Conservation (phyloP, 768 basidiomycete genomes). For the Sarcomyxa edulis region DNA sequence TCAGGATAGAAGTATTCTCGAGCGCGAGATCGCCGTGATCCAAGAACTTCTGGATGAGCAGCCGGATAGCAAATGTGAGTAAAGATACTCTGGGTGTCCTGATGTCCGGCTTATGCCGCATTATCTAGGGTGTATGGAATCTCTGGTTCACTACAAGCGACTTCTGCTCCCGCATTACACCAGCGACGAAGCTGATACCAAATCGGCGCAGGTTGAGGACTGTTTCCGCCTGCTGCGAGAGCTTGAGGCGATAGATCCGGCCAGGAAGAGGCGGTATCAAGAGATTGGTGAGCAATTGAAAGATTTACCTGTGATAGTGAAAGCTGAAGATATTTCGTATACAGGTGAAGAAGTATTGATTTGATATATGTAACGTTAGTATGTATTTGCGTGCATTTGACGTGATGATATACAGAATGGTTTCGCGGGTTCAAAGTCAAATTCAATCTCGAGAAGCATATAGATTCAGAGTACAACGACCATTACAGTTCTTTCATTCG, state of each 20-base stretch:
- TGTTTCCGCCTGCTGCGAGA: conserved; percentile 49
- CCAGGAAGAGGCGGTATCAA: conserved; percentile 61
- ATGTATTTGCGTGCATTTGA: too few relatives aligned
- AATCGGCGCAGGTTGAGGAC: conserved; percentile 29
- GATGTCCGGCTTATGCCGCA: conserved; percentile 1
- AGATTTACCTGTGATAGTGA: neutral
- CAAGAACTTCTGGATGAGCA: conserved; percentile 83
- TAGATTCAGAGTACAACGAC: too few relatives aligned
- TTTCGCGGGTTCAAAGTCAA: too few relatives aligned
- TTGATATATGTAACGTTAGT: too few relatives aligned
- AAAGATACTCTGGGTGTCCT: neutral
- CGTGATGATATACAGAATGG: too few relatives aligned
- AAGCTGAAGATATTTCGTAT: too few relatives aligned
- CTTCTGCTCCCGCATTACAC: conserved; percentile 53
- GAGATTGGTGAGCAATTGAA: conserved; percentile 46
- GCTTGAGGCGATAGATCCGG: conserved; percentile 60
- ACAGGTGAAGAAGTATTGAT: too few relatives aligned
- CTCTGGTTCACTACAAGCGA: conserved; percentile 77
- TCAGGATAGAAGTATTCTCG: conserved; percentile 49
- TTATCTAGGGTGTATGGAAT: conserved; percentile 86
- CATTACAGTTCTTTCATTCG: too few relatives aligned
- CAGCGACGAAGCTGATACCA: conserved; percentile 23
- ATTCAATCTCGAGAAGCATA: too few relatives aligned
- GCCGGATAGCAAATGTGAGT: conserved; percentile 87
- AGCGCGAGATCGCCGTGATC: conserved; percentile 74